Evolutionary conservation across 1,284 basidiomycete genomes (phyloP).

Genomic region (Trametes hirsuta): DNA sequence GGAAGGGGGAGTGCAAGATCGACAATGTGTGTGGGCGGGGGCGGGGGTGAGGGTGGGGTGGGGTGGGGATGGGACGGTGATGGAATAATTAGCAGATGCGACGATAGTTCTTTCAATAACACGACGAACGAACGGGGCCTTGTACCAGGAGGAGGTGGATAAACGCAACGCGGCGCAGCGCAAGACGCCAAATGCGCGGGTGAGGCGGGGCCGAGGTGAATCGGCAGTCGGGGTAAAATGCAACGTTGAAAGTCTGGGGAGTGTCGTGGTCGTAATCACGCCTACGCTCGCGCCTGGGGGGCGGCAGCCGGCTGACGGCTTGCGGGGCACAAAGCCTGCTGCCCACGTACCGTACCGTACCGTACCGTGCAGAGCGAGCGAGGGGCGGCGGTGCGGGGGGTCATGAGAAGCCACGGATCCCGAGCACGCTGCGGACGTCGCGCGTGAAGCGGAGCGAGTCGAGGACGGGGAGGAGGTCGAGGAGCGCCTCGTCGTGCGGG

Average conservation of each 20-base stretch:
- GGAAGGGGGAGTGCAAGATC: conserved; percentile 5
- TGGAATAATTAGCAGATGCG: conserved; percentile 26
- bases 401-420: conserved; percentile 69
- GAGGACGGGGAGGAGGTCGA: conserved; percentile 93
- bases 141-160: background rate
- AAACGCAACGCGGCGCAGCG: background rate
- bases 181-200: conserved; percentile 5
- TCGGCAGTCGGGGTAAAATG: background rate
- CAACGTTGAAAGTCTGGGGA: background rate
- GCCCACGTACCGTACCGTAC: background rate
- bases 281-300: background rate
- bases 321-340: background rate
- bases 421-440: conserved; percentile 92
- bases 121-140: conserved; percentile 8
- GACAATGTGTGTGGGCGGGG: conserved; percentile 9
- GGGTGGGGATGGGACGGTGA: background rate
- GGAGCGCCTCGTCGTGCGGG: conserved; percentile 93
- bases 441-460: conserved; percentile 95
- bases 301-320: background rate
- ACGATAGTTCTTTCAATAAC: conserved; percentile 26
- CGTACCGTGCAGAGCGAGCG: too few species aligned
- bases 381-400: background rate
- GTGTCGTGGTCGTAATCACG: background rate
- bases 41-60: background rate
- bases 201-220: background rate